Evolutionary conservation across 192 early-diverging fungal genomes (phyloP).

Genomic region (Entophlyctis helioformis): DNA sequence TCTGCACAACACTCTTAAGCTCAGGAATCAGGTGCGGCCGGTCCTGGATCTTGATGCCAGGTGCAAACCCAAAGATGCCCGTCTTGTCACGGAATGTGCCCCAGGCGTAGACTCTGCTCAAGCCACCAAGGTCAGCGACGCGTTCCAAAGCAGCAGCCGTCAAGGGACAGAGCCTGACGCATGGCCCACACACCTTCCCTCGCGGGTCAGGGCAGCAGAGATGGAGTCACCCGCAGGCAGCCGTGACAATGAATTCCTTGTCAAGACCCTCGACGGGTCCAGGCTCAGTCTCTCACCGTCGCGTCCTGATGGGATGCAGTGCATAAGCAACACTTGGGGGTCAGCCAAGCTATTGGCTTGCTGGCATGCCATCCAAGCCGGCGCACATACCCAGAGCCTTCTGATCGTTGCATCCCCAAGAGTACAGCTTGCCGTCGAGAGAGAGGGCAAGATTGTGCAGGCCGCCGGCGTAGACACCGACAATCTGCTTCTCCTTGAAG

Average conservation of each 20-base stretch:
- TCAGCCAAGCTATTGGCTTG: too few species aligned
- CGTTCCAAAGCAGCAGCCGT: too few species aligned
- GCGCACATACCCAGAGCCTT: constrained; percentile 74
- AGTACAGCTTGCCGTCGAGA: constrained; percentile 67
- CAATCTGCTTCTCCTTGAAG: constrained; percentile 61
- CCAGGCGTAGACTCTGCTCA: constrained; percentile 70
- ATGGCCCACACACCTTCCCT: constrained; percentile 46
- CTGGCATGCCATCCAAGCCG: too few species aligned
- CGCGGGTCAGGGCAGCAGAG: constrained; percentile 61
- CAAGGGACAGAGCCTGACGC: too few species aligned
- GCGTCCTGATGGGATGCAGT: too few species aligned
- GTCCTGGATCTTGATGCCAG: constrained; percentile 48
- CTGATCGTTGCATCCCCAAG: constrained; percentile 97
- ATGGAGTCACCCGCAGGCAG: constrained; percentile 78
- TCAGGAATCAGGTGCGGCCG: constrained; percentile 46
- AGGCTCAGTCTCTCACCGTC: constrained; percentile 56
- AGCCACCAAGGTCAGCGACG: too few species aligned
- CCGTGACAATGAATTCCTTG: constrained; percentile 53
- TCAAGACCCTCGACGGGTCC: constrained; percentile 59
- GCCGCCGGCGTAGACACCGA: too few species aligned
- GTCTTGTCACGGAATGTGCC: constrained; percentile 77
- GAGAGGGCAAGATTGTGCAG: constrained; percentile 76
- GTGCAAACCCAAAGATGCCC: constrained; percentile 76
- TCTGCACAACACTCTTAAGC: constrained; percentile 55
- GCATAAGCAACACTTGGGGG: too few species aligned